Percentiles rank a stretch among this genome's conserved stretches.
These are phyloP conservation scores for Yamadazyma akitaensis DNA, from an alignment of 805 yeast genomes.

Conservation along the genomic window DNA sequence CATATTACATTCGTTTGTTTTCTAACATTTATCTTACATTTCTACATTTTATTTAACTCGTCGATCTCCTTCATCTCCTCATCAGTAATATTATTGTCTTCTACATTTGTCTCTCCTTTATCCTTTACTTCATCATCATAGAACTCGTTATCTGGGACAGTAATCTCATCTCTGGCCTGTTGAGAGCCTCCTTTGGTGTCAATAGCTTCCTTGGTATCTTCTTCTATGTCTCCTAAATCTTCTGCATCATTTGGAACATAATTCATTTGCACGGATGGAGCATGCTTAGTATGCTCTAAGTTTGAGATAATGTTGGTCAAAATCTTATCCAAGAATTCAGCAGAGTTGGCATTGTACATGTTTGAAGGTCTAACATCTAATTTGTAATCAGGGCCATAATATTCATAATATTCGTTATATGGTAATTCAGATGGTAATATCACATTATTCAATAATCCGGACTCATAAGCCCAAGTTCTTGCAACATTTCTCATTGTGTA, in stretches of 20 bases:
- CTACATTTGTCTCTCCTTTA: conserved; percentile 27
- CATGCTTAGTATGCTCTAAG: conserved; percentile 86
- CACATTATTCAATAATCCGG: conserved; percentile 81
- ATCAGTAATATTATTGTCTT: conserved; percentile 25
- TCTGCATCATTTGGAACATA: conserved; percentile 87
- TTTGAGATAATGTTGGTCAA: conserved; percentile 72
- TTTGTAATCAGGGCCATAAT: conserved; percentile 95
- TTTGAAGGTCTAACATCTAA: conserved; percentile 92
- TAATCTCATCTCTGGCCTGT: conserved; percentile 70
- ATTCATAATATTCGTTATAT: conserved; percentile 94
- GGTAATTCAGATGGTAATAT: conserved; percentile 77
- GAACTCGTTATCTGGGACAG: conserved; percentile 74
- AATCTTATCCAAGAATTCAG: conserved; percentile 85
- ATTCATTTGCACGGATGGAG: conserved; percentile 95
- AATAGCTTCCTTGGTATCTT: conserved; percentile 72
- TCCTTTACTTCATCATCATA: conserved; percentile 62
- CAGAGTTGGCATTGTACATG: conserved; percentile 94
- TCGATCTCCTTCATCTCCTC: conserved; percentile 38
- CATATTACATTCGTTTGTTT: neutral
- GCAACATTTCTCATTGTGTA: conserved; percentile 97
- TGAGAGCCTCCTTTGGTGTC: conserved; percentile 92
- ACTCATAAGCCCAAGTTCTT: conserved; percentile 91
- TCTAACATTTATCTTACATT: neutral
- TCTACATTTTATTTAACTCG: conserved; percentile 23
- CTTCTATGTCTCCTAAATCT: conserved; percentile 82